Evolutionary conservation across 1,284 basidiomycete genomes (phyloP).

Genomic region (Papiliotrema fonsecae): DNA sequence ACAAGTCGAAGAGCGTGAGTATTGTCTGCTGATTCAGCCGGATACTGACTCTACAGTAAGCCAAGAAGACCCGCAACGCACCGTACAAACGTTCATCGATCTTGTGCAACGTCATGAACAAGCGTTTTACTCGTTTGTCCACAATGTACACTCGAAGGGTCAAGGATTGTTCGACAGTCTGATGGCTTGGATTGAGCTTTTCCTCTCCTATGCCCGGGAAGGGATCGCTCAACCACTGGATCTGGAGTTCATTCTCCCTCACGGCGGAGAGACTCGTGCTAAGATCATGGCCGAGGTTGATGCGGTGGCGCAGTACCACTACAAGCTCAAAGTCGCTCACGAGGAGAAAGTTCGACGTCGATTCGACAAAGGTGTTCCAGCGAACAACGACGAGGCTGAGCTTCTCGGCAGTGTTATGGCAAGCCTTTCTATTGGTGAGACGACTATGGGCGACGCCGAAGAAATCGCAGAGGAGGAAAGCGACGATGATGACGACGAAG

Average conservation of each 20-base stretch:
- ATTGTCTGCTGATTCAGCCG: background rate
- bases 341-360: conserved; percentile 79
- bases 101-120: conserved; percentile 92
- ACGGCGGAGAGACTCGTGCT: conserved; percentile 65
- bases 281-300: conserved; percentile 81
- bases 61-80: conserved; percentile 75
- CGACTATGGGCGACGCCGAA: conserved; percentile 68
- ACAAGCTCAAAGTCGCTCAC: conserved; percentile 82
- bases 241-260: conserved; percentile 80
- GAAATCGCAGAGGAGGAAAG: conserved; percentile 67
- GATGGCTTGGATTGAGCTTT: conserved; percentile 96
- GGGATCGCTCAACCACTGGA: conserved; percentile 64
- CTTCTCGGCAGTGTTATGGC: conserved; percentile 72
- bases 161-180: conserved; percentile 88
- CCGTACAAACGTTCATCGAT: conserved; percentile 91
- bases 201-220: conserved; percentile 86
- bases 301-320: conserved; percentile 79
- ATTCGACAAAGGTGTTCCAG: conserved; percentile 56
- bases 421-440: conserved; percentile 72
- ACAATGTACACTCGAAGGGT: conserved; percentile 97
- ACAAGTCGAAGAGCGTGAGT: conserved; percentile 78
- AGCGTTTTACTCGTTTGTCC: conserved; percentile 92
- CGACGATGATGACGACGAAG: conserved; percentile 59
- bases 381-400: conserved; percentile 63
- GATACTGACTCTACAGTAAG: conserved; percentile 54